phyloP scores from a whole-genome alignment of 2,329 filamentous ascomycete species.

The Fonsecaea monophora region DNA sequence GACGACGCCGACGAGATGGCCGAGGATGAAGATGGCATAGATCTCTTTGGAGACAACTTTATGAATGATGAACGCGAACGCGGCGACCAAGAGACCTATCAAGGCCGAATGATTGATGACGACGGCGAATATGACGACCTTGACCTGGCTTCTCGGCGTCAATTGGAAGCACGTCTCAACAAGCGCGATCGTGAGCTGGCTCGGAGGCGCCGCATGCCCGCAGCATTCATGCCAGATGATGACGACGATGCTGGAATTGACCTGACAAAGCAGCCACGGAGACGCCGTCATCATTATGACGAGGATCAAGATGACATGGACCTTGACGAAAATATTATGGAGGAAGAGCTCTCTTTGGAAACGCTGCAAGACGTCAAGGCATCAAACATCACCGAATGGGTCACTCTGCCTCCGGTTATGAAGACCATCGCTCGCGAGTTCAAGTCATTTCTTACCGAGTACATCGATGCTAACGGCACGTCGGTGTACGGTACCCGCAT shows the following conservation, averaged over 20 bases:
- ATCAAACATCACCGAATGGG: slow-evolving; percentile 92
- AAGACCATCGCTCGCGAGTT: slow-evolving; percentile 95
- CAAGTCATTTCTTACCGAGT: slow-evolving; percentile 95
- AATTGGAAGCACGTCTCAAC: slow-evolving; percentile 68
- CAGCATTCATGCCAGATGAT: slow-evolving; percentile 71
- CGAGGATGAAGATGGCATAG: slow-evolving; percentile 73
- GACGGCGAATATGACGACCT: slow-evolving; percentile 69
- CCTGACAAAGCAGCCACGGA: slow-evolving; percentile 81
- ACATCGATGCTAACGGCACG: slow-evolving; percentile 83
- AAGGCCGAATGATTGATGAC: slow-evolving; percentile 67
- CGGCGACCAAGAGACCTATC: slow-evolving; percentile 60
- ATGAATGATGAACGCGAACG: slow-evolving; percentile 65
- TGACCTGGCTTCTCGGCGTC: slow-evolving; percentile 63
- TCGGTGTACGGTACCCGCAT: slow-evolving; percentile 97
- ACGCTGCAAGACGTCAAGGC: slow-evolving; percentile 93
- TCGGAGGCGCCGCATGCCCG: slow-evolving; percentile 65
- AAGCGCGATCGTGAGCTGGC: slow-evolving; percentile 67
- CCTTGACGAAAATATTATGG: slow-evolving; percentile 92
- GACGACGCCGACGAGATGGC: slow-evolving; percentile 72
- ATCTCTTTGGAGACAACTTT: slow-evolving; percentile 72
- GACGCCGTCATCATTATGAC: slow-evolving; percentile 88
- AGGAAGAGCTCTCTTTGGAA: slow-evolving; percentile 91
- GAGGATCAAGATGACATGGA: slow-evolving; percentile 89
- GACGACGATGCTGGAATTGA: slow-evolving; percentile 86
- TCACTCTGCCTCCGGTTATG: slow-evolving; percentile 86